Percentiles rank a stretch among this genome's conserved stretches.
Evolutionary conservation across 2,329 filamentous ascomycete species (phyloP).

Genomic region (Hypoxylon sp.): DNA sequence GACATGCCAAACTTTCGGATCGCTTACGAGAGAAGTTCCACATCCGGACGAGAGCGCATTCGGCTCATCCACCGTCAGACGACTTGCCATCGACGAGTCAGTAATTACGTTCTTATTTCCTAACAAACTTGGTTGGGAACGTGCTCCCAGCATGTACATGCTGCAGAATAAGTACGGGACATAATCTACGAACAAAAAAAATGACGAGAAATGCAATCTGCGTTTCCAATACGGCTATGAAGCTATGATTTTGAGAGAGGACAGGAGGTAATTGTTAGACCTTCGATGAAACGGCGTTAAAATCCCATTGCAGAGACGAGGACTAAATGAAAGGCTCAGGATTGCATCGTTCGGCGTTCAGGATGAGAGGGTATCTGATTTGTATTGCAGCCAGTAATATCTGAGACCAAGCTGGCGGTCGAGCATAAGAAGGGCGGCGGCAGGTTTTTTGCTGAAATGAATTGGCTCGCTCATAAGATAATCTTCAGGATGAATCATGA

Average conservation of each 20-base stretch:
- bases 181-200: background rate
- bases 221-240: slow-evolving; percentile 10
- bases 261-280: slow-evolving; percentile 6
- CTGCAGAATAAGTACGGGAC: background rate
- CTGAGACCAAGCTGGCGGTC: slow-evolving; percentile 11
- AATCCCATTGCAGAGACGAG: slow-evolving; percentile 15
- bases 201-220: slow-evolving; percentile 15
- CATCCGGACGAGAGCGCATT: slow-evolving; percentile 58
- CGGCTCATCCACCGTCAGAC: slow-evolving; percentile 48
- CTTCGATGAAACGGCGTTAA: slow-evolving; percentile 25
- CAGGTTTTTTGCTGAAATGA: slow-evolving; percentile 1
- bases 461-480: background rate
- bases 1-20: slow-evolving; percentile 56
- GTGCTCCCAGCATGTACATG: background rate
- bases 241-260: slow-evolving; percentile 4
- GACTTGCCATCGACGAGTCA: slow-evolving; percentile 13
- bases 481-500: slow-evolving; percentile 5
- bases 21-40: slow-evolving; percentile 63
- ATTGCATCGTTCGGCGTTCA: slow-evolving; percentile 32
- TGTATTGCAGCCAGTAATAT: slow-evolving; percentile 11
- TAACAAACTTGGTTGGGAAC: too few relatives aligned
- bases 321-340: slow-evolving; percentile 16
- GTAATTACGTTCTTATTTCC: too few relatives aligned
- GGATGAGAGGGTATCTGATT: slow-evolving; percentile 11
- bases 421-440: background rate